Base-by-base conservation (phyloP, 2,329 filamentous ascomycete species). In the Calcarisporium arbuscula region DNA sequence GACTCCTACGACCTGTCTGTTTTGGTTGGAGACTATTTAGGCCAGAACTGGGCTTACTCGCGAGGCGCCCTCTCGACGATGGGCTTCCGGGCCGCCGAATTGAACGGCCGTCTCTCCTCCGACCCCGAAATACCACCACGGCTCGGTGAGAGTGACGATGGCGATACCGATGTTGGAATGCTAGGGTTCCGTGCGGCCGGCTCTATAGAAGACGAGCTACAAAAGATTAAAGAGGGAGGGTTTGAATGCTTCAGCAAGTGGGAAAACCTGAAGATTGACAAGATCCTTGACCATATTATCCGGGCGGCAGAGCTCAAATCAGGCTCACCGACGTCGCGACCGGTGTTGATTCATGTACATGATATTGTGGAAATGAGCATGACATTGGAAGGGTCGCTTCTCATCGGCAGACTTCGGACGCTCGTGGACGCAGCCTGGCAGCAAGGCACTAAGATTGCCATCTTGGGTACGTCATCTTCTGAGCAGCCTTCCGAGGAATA, bases 361-460 rank as follows among this genome's bases (percentile, higher is more conserved):
- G 86, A 96, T 54, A 84, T 87, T 50, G 78, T 84, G 34, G 85
- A 94, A 43, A 68, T 98, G 8, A 77, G 72, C 47, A 73, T 74
- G 51, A 80, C 83, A 1, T 57, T 72, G 6, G 78, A 86, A 38
- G 86, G 87, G 9, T 68, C 74, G 3, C 70, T 74, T 16, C 73
- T 96, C 20, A 62, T 95, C 7, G 64, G 69, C 26, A 77, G 81
- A 39, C 62, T 98, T 10, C 78, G 85, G 34, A 72, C 75, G 30
- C 67, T 83, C 6, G 76, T 94, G 18, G 81, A 89, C 48, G 73
- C 75, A 39, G 72, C 81, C 38, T 83, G 89, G 67, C 70, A 72
- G 35, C 70, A 76, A 25, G 88, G 88, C 5, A 73, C 80, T 45
- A 75, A 74, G 39, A 72, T 95, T 33, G 72, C 89, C 36, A 70